A percentile compares a stretch with the other conserved stretches of the same genome.
Evolutionary conservation across 192 early-diverging fungal species (phyloP).

Genomic region (Gamsiella multidivaricata): DNA sequence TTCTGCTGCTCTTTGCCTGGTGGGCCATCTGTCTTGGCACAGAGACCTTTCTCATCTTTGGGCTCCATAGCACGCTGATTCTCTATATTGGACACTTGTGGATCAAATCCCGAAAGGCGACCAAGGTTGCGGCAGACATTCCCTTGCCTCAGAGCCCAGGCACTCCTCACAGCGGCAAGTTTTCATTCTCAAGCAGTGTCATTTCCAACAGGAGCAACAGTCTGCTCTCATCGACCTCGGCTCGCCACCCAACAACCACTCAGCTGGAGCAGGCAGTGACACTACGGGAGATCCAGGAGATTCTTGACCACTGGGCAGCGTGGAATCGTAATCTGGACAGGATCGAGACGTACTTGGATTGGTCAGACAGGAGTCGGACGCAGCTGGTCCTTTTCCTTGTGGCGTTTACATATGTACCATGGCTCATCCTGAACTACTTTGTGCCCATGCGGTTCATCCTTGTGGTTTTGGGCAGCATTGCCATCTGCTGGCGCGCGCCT

Average conservation of each 20-base stretch:
- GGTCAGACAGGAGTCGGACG: slow-evolving; percentile 50
- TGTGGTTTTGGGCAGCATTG: slow-evolving; percentile 39
- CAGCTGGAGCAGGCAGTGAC: slow-evolving; percentile 54
- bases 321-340: slow-evolving; percentile 43
- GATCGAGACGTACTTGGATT: slow-evolving; percentile 42
- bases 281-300: slow-evolving; percentile 55
- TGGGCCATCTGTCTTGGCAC: slow-evolving; percentile 58
- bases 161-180: slow-evolving; percentile 27
- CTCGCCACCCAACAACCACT: slow-evolving; percentile 40
- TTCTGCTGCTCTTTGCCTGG: slow-evolving; percentile 57
- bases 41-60: slow-evolving; percentile 49
- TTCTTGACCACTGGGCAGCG: slow-evolving; percentile 53
- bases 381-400: slow-evolving; percentile 21
- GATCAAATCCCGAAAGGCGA: slow-evolving; percentile 50
- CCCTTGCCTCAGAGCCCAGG: slow-evolving; percentile 25
- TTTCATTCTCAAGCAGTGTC: slow-evolving; percentile 22
- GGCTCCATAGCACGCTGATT: slow-evolving; percentile 42
- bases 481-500: slow-evolving; percentile 58
- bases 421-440: slow-evolving; percentile 54
- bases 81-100: slow-evolving; percentile 45
- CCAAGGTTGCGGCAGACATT: slow-evolving; percentile 5
- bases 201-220: slow-evolving; percentile 17
- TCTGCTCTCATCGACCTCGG: slow-evolving; percentile 15
- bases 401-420: slow-evolving; percentile 43
- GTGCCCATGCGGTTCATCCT: slow-evolving; percentile 52